Conservation (phyloP, 768 basidiomycete genomes). For the Hypholoma fasciculare region DNA sequence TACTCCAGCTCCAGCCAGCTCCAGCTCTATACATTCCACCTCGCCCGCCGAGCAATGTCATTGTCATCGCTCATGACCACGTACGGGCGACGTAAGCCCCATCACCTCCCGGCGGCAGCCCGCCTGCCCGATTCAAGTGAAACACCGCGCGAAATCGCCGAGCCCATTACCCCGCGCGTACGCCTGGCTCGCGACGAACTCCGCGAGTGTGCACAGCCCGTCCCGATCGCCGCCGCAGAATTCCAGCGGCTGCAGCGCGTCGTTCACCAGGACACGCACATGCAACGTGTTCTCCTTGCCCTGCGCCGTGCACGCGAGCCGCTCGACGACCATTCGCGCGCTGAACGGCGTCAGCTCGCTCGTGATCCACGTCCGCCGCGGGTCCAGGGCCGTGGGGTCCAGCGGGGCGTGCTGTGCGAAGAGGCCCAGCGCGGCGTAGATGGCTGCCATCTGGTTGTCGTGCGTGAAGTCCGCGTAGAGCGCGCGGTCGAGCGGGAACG, state of each 20-base stretch:
- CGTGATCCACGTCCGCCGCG: conserved; percentile 49
- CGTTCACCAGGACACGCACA: conserved; percentile 73
- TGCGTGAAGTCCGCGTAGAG: conserved; percentile 86
- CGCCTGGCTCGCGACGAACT: conserved; percentile 69
- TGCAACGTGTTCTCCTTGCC: conserved; percentile 32
- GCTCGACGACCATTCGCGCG: conserved; percentile 73
- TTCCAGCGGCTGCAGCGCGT: conserved; percentile 60
- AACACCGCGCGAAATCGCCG: conserved; percentile 71
- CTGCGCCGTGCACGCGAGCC: conserved; percentile 44
- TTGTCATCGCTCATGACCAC: too few species aligned
- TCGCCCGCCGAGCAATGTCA: too few species aligned
- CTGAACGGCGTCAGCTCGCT: conserved; percentile 74
- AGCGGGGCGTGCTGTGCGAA: conserved; percentile 37
- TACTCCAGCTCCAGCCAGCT: too few species aligned
- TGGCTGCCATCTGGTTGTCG: conserved; percentile 83
- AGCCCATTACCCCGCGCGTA: conserved; percentile 69
- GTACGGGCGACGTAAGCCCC: conserved; percentile 50
- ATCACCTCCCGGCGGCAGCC: conserved; percentile 53
- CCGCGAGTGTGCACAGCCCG: conserved; percentile 63
- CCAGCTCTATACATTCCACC: too few species aligned
- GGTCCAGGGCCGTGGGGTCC: conserved; percentile 32
- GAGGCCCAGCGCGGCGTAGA: conserved; percentile 64
- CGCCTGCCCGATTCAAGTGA: conserved; percentile 50
- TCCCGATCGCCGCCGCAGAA: conserved; percentile 56
- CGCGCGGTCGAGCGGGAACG: conserved; percentile 69